Evolutionary conservation across 1,139 yeast species (phyloP), one percentile per base, ranked within the genome.

Genomic region (Kodamaea plutei): DNA sequence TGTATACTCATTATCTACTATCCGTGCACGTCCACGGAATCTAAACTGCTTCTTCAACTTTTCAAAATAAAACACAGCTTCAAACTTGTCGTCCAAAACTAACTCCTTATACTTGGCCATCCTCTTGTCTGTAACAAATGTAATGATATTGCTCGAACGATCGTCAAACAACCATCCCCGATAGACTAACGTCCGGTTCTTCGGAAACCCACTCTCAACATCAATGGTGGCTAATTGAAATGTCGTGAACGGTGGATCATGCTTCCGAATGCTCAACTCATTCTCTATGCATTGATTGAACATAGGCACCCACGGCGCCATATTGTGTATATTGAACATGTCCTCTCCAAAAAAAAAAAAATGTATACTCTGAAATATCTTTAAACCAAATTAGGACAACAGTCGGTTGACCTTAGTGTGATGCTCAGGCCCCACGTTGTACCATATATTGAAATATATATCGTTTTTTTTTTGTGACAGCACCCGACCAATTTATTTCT

Each of bases 141-240:
- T 69, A 34, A 84, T 52, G 7, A 82, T 75, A 47, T 84, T 85
- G 25, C 81, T 79, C 35, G 73, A 66, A 39, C 70, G 73, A 48
- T 84, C 84, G 48, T 76, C 68, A 48, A 84, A 85, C 27, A 85
- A 58, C 58, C 84, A 85, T 9, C 89, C 93, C 32, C 95, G 69
- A 45, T 66, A 76, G 9, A 84, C 76, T 40, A 85, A 74, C 0
- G 93, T 81, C 43, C 95, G 61, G 31, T 73, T 81, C 43, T 61
- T 71, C 10, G 84, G 95, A 48, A 59, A 62, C n/a, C 76, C 77
- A 22, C 59, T 53, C 11, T 47, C 40, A 7, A 45, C 29, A 41
- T 79, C 84, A 24, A 81, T 74, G 9, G 91, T 83, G 31, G 87
- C 77, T 31, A 84, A 71, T 41, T 82, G 81, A 45, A 84, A 81